Evolutionary conservation across 75 land plant species (phyloP), one percentile per base, ranked within the genome.

Genomic region (Pseudotsuga menziesii): DNA sequence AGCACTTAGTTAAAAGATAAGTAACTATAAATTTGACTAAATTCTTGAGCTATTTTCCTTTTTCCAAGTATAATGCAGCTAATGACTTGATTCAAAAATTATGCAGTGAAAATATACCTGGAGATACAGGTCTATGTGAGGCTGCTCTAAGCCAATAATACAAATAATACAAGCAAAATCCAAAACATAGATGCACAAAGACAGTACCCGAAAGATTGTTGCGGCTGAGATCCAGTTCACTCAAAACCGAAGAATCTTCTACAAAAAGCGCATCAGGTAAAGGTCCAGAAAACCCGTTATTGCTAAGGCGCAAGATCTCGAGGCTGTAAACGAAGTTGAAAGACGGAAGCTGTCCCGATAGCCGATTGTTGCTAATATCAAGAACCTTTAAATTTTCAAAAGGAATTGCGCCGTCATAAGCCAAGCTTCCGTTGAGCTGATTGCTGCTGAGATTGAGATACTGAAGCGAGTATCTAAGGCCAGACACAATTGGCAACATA

Each of bases 301-400:
- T 56, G 56, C 87, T 73, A 56, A 95, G 94, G 59, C 80, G 77
- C 75, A 95, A 77, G 36, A 80, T 73, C 79, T 83, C 66, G 13
- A 95, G 87, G 11, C 82, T 76, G 61, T 85, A 78, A 3, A 83
- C 66, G 76, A 85, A 87, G 23, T 70, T 70, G 57, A 88, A 91
- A 3, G 84, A 54, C 19, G 97, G 94, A 67, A 95, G 78, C 20
- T 58, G 73, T 27, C 96, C 96, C 69, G 54, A 59, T 0, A 95
- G 72, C 56, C 80, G 75, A 83, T 95, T 95, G 73, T 78, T 56
- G 48, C 94, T 91, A 8, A 92, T 84, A 83, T 95, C 98, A 58
- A 95, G 83, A n/a, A 89, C 85, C 75, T 81, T 83, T 60, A 95
- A 79, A 62, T 74, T 87, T 48, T 80, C 87, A 78, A 89, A 87